Base-by-base conservation (phyloP, 176 grass and related monocot genomes). In the Typha latifolia region DNA sequence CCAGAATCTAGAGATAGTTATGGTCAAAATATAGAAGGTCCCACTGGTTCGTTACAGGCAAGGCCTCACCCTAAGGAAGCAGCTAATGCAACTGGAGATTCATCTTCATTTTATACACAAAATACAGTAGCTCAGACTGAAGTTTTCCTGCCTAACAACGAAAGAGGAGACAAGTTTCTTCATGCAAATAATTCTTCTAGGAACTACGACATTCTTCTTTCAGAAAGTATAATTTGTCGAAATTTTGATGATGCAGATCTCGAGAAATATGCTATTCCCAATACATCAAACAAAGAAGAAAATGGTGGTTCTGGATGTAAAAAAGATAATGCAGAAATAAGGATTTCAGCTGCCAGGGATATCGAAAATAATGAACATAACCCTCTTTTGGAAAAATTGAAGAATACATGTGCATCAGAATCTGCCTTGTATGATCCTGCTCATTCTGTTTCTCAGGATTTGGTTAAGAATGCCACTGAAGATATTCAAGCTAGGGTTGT, bases 171-270 rank as follows among this genome's bases (percentile, higher is more conserved):
- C 18, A 71, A 21, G 19, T 70, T 73, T 61, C 55, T 49, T 14
- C 29, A 34, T 67, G 20, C 63, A 63, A 14, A 61, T 50, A 18
- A 63, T 63, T 68, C 69, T 49, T 72, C 55, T 69, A 64, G 9
- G 20, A 72, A 22, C 31, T 47, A 34, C 62, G 19, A 73, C 53
- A 32, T 69, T 61, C 78, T 53, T 49, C 52, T 85, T n/a, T 66
- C 69, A 70, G 74, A 78, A 51, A 86, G 78, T 76, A 80, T 73
- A 73, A 66, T 63, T 32, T 66, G 72, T 62, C 65, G 63, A 49
- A 47, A 79, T 69, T 72, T 61, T 75, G 71, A 68, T 13, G 66
- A 82, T 64, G 20, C 47, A 23, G 26, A 62, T 29, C 31, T 31
- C 49, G 69, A 84, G 51, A 70, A 66, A 66, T 59, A 47, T 74